Percentiles rank a stretch among this genome's conserved stretches.
These are phyloP conservation scores for Aspergillus niger DNA, from an alignment of 2,329 filamentous ascomycete species.

Conservation along the genomic window DNA sequence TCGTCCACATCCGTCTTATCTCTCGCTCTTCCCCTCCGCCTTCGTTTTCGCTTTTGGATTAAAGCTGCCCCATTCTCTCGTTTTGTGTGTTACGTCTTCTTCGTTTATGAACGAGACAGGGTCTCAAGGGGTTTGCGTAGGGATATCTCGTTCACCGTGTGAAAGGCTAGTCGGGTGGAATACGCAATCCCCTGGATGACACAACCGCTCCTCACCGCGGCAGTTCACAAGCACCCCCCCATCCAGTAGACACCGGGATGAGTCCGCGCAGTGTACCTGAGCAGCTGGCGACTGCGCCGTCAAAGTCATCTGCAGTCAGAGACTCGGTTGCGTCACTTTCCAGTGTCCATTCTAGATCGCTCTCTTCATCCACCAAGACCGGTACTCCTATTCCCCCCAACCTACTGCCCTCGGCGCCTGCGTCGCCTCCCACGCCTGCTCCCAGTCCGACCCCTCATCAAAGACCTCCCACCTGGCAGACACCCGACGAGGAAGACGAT, in stretches of 20 bases:
- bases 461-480: conserved; percentile 54
- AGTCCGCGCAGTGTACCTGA: conserved; percentile 33
- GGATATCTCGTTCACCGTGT: conserved; percentile 14
- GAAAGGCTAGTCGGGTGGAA: conserved; percentile 16
- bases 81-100: background rate
- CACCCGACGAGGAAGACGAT: conserved; percentile 68
- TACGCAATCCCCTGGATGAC: conserved; percentile 15
- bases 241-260: conserved; percentile 35
- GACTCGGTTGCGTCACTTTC: conserved; percentile 26
- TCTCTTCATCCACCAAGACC: conserved; percentile 54
- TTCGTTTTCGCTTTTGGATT: background rate
- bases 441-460: conserved; percentile 67
- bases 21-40: conserved; percentile 1
- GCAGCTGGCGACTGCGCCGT: conserved; percentile 31
- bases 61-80: background rate
- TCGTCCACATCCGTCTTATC: conserved; percentile 14
- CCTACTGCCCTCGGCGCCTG: conserved; percentile 65
- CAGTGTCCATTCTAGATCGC: conserved; percentile 38
- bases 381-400: conserved; percentile 58
- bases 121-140: conserved; percentile 9
- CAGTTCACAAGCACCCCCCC: conserved; percentile 27
- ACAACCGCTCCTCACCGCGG: conserved; percentile 22
- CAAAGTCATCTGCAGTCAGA: conserved; percentile 34
- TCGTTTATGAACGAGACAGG: conserved; percentile 17
- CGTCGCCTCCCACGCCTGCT: conserved; percentile 67